Evolutionary conservation across 345 rosid species (phyloP).

Genomic region (Fremontodendron californicum): DNA sequence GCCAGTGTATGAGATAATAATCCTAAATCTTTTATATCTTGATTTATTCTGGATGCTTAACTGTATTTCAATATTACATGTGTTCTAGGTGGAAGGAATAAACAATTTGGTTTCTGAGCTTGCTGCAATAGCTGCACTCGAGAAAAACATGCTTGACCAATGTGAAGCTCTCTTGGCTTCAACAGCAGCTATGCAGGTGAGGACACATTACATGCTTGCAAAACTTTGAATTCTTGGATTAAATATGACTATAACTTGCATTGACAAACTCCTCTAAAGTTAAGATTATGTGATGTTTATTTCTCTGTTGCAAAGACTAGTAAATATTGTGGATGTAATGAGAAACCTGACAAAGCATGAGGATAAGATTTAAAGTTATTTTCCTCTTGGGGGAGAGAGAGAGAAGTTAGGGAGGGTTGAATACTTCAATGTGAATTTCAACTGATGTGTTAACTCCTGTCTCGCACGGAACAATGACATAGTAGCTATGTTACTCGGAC

Average conservation of each 20-base stretch:
- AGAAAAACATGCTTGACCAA: slow-evolving; percentile 57
- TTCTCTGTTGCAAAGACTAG: neutral
- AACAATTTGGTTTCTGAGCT: slow-evolving; percentile 63
- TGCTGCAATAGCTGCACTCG: slow-evolving; percentile 48
- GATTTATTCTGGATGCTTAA: slow-evolving; percentile 9
- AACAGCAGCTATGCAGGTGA: slow-evolving; percentile 71
- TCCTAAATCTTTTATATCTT: slow-evolving; percentile 25
- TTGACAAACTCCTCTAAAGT: neutral
- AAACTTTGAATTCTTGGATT: neutral
- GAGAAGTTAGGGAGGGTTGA: neutral
- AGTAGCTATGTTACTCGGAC: too few species aligned
- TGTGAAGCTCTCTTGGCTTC: slow-evolving; percentile 72
- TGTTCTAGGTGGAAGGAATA: slow-evolving; percentile 52
- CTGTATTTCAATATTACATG: neutral
- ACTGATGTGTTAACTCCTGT: neutral
- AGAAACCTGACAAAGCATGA: neutral
- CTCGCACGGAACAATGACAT: neutral
- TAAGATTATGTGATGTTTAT: neutral
- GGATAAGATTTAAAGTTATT: neutral
- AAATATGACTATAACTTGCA: neutral
- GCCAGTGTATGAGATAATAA: too few species aligned
- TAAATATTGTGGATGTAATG: neutral
- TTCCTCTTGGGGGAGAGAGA: neutral
- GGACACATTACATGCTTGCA: neutral
- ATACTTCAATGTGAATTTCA: neutral